Percentiles rank a stretch among this genome's conserved stretches.
phyloP scores from a whole-genome alignment of 139 green algal genomes.

The Diplosphaera chodatii region DNA sequence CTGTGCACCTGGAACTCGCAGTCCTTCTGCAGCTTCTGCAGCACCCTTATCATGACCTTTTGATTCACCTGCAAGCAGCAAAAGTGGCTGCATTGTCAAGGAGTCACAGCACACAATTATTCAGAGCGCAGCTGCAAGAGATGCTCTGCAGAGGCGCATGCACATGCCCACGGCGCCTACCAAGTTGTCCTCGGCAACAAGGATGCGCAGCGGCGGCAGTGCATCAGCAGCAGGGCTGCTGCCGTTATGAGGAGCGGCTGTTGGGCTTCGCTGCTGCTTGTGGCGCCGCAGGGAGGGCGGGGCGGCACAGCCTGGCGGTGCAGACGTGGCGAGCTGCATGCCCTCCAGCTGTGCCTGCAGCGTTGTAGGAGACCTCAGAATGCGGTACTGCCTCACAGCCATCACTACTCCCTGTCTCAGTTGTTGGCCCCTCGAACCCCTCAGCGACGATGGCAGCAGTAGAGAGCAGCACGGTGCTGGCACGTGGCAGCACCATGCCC shows the following conservation, averaged over 20 bases:
- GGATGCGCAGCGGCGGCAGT: constrained; percentile 33
- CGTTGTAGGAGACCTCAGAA: too few relatives aligned
- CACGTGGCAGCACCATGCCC: too few relatives aligned
- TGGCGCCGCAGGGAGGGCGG: not conserved
- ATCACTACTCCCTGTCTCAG: too few relatives aligned
- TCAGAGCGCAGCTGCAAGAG: too few relatives aligned
- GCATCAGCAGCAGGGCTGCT: not conserved
- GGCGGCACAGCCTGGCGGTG: not conserved
- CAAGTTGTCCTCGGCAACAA: constrained; percentile 72
- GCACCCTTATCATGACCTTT: constrained; percentile 39
- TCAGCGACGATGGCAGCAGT: too few relatives aligned
- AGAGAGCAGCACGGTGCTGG: too few relatives aligned
- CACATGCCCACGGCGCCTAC: not conserved
- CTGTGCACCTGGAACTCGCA: constrained; percentile 39
- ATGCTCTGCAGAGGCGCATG: not conserved
- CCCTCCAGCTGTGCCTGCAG: not conserved
- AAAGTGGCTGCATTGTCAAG: too few relatives aligned
- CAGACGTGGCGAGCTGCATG: not conserved
- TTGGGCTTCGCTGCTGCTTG: constrained; percentile 4
- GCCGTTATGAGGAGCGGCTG: too few relatives aligned
- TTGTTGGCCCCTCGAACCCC: too few relatives aligned
- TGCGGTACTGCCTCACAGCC: too few relatives aligned
- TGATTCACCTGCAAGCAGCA: constrained; percentile 39
- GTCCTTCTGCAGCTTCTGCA: constrained; percentile 32
- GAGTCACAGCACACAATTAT: too few relatives aligned